phyloP scores from a whole-genome alignment of 1,284 basidiomycete genomes.

The Anthracocystis walkeri region DNA sequence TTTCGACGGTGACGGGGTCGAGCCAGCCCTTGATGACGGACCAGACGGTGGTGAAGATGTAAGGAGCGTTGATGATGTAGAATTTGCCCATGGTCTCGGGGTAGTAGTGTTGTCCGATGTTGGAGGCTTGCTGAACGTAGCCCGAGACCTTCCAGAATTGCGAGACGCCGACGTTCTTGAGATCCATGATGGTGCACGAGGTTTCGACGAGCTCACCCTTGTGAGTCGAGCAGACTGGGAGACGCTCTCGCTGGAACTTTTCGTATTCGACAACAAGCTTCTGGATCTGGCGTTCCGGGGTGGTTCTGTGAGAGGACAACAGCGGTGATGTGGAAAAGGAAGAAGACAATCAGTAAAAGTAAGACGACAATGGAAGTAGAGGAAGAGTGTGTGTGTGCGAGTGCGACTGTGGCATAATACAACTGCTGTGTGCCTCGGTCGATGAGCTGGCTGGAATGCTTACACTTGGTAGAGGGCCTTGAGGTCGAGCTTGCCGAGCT shows the following conservation, averaged over 20 bases:
- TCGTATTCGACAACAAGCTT: slow-evolving; percentile 95
- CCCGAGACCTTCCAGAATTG: slow-evolving; percentile 89
- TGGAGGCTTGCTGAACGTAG: slow-evolving; percentile 83
- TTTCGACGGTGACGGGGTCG: slow-evolving; percentile 91
- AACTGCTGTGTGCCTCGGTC: not conserved
- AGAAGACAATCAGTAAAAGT: not conserved
- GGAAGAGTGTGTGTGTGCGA: not conserved
- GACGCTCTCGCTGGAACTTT: slow-evolving; percentile 77
- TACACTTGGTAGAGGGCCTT: slow-evolving; percentile 73
- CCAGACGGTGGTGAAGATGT: slow-evolving; percentile 92
- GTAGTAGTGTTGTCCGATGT: slow-evolving; percentile 88
- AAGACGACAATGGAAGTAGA: not conserved
- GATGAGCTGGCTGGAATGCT: slow-evolving; percentile 3
- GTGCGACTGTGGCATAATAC: not conserved
- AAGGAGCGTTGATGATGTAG: slow-evolving; percentile 85
- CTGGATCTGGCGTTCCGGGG: slow-evolving; percentile 87
- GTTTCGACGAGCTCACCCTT: slow-evolving; percentile 91
- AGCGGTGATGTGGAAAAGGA: not conserved
- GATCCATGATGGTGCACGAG: slow-evolving; percentile 97
- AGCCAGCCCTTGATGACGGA: slow-evolving; percentile 90
- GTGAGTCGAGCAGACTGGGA: slow-evolving; percentile 83
- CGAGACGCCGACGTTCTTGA: slow-evolving; percentile 82
- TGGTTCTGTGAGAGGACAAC: slow-evolving; percentile 74
- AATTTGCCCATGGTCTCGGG: slow-evolving; percentile 90
- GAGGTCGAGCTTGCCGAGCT: slow-evolving; percentile 89